Percentiles rank a stretch among this genome's conserved stretches.
Evolutionary conservation across 2,329 filamentous ascomycete species (phyloP).

Genomic region (Beauveria australis): DNA sequence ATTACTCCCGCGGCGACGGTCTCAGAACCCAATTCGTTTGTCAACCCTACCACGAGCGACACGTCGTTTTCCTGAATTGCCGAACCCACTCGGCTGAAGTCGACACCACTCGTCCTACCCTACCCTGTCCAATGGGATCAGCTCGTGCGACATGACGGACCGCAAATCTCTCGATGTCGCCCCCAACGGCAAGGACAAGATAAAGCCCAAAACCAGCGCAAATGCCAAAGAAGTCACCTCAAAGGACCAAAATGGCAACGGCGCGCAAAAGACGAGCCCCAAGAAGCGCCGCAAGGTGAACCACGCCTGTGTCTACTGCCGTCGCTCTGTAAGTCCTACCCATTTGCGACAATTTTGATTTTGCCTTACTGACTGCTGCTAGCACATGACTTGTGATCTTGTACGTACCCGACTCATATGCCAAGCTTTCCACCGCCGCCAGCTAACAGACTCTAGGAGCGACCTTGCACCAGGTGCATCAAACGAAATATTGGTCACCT

Average conservation of each 20-base stretch:
- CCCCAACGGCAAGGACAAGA: slow-evolving; percentile 20
- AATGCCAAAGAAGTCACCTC: slow-evolving; percentile 19
- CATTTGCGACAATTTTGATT: slow-evolving; percentile 10
- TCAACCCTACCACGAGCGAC: background rate
- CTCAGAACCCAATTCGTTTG: background rate
- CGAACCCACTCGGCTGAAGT: background rate
- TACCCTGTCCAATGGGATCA: background rate
- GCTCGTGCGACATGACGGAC: slow-evolving; percentile 21
- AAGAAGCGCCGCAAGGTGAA: slow-evolving; percentile 87
- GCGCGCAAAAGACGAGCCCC: slow-evolving; percentile 44
- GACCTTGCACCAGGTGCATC: slow-evolving; percentile 94
- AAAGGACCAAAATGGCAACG: slow-evolving; percentile 21
- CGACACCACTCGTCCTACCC: background rate
- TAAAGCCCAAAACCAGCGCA: background rate
- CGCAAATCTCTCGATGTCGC: slow-evolving; percentile 18
- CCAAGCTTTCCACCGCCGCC: slow-evolving; percentile 9
- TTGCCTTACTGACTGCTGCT: slow-evolving; percentile 17
- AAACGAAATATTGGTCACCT: slow-evolving; percentile 98
- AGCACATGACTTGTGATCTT: slow-evolving; percentile 92
- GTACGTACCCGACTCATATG: slow-evolving; percentile 45
- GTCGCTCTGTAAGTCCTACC: slow-evolving; percentile 68
- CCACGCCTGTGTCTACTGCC: slow-evolving; percentile 83
- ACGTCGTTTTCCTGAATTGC: background rate
- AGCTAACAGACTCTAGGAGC: slow-evolving; percentile 53
- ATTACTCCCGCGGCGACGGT: background rate